Percentiles rank a stretch among this genome's conserved stretches.
These are phyloP conservation scores for Scheffersomyces parashehatae DNA, from an alignment of 1,139 yeast genomes.

Conservation along the genomic window DNA sequence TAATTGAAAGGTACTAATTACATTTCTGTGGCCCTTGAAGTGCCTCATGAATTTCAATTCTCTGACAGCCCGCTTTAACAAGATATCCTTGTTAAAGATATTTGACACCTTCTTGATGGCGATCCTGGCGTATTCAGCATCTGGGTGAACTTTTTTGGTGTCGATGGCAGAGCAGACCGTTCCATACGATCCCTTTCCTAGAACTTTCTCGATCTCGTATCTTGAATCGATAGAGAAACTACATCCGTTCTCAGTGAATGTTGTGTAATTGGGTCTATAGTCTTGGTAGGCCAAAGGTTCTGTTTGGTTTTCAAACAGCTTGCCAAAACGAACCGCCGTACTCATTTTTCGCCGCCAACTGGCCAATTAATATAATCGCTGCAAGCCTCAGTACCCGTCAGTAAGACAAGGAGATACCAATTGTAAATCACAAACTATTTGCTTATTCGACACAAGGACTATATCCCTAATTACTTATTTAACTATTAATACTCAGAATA, in stretches of 20 bases:
- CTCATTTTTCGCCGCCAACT: no score
- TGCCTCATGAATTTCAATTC: constrained; percentile 77
- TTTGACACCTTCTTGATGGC: constrained; percentile 81
- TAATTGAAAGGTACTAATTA: constrained; percentile 17
- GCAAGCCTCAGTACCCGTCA: no score
- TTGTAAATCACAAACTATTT: no score
- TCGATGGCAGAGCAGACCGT: constrained; percentile 84
- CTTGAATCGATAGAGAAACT: constrained; percentile 66
- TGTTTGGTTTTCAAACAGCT: no score
- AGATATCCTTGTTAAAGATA: constrained; percentile 63
- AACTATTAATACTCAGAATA: no score
- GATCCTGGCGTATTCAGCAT: constrained; percentile 21
- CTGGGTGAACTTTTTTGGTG: constrained; percentile 25
- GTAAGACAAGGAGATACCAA: no score
- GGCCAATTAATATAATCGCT: no score
- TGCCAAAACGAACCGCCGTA: no score
- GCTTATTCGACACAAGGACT: no score
- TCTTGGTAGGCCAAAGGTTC: not conserved
- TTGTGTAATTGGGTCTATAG: constrained; percentile 1
- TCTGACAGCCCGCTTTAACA: constrained; percentile 73
- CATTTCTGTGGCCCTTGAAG: constrained; percentile 79
- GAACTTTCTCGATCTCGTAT: constrained; percentile 60
- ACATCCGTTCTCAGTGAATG: constrained; percentile 20
- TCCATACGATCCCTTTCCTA: constrained; percentile 92
- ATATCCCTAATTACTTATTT: no score